Base-by-base conservation (phyloP, 257 asterid genomes). In the Thymus mandschuricus region DNA sequence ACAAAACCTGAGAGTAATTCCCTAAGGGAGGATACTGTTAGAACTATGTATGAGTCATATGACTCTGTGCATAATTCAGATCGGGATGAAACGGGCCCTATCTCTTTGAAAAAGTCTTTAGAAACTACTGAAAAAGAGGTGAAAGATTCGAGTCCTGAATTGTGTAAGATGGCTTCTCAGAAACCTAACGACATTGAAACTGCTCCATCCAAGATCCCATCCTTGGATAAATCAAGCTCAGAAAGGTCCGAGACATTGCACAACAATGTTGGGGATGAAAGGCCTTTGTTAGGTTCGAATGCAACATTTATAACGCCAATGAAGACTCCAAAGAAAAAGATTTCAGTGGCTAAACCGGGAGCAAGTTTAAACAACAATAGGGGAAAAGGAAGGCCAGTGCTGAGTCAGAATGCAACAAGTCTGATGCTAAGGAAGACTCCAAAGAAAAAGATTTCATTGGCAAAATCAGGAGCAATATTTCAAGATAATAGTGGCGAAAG, bases 401-500 rank as follows among this genome's bases (percentile, higher is more conserved):
- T 69, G 5, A 77, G 81, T 46, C 61, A 72, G 57, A 69, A 72
- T 69, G 64, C 51, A 48, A 63, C 80, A 61, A 76, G 75, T 51
- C 60, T 45, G 80, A 64, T 73, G 54, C 61, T 29, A 54, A 66
- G 77, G 68, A 74, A 75, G 60, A 69, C 86, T 66, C 81, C 73
- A 63, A 67, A 27, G 68, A 73, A 73, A 75, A 85, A 70, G 77
- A 83, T 78, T 60, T 56, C 85, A 78, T 72, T 86, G 61, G 21
- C 78, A 34, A 70, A 78, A 55, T 64, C 84, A 51, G 86, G 83
- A 45, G 31, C 87, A 45, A 58, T 82, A 67, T 87, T 87, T 78
- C 64, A 70, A 74, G 87, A 85, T 55, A 68, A 38, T 66, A 80
- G 87, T 46, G 78, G 83, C 76, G 92, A 73, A 81, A 86, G 92